Evolutionary conservation across 192 early-diverging fungal genomes (phyloP).

Genomic region (Linnemannia schmuckeri): DNA sequence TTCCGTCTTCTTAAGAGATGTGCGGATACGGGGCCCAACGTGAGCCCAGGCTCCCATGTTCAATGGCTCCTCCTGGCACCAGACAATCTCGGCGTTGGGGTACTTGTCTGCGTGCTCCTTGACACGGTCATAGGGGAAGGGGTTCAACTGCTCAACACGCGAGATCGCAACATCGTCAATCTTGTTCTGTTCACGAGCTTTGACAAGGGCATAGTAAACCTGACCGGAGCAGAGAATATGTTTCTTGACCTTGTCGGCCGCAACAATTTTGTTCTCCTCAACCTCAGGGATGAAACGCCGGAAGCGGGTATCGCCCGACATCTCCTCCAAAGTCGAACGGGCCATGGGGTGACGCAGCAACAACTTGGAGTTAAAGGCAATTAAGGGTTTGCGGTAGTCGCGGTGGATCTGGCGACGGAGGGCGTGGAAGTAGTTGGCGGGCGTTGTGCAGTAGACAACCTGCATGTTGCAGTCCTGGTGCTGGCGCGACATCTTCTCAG

Average conservation of each 20-base stretch:
- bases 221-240: conserved; percentile 97
- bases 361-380: conserved; percentile 86
- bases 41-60: conserved; percentile 95
- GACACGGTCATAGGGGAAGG: conserved; percentile 95
- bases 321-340: conserved; percentile 85
- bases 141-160: conserved; percentile 93
- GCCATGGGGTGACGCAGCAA: conserved; percentile 95
- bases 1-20: conserved; percentile 80
- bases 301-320: conserved; percentile 87
- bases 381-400: conserved; percentile 96
- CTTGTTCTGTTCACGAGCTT: conserved; percentile 93
- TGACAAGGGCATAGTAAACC: conserved; percentile 94
- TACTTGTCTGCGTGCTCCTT: conserved; percentile 91
- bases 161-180: conserved; percentile 91
- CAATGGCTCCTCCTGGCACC: conserved; percentile 96
- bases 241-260: conserved; percentile 89
- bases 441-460: conserved; percentile 96
- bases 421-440: conserved; percentile 98
- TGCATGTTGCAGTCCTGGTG: conserved; percentile 99
- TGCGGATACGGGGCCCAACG: conserved; percentile 89
- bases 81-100: conserved; percentile 91
- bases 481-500: conserved; percentile 88
- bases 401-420: conserved; percentile 96
- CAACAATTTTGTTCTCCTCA: conserved; percentile 82
- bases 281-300: conserved; percentile 93